These are phyloP conservation scores for Globisporangium acanthophoron DNA, from an alignment of 352 stramenopile species.

Conservation along the genomic window DNA sequence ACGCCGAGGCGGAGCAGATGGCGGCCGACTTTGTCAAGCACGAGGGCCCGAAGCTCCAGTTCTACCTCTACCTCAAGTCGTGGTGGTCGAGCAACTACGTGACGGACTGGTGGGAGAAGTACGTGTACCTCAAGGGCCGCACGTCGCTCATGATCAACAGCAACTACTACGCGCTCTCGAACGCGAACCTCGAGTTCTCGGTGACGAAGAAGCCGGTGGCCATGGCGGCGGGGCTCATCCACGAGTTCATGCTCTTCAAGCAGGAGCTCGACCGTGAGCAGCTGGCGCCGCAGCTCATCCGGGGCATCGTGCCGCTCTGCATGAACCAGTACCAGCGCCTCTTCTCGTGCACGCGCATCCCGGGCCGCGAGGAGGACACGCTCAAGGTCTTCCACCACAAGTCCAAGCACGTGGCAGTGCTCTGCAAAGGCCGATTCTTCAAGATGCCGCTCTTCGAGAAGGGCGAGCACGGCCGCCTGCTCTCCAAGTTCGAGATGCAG, in stretches of 20 bases:
- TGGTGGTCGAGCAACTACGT: conserved; percentile 89
- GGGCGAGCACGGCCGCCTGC: conserved; percentile 61
- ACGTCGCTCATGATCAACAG: conserved; percentile 90
- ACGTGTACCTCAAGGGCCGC: conserved; percentile 85
- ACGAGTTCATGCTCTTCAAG: conserved; percentile 86
- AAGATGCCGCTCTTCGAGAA: conserved; percentile 86
- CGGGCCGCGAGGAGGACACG: conserved; percentile 76
- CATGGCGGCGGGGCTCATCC: conserved; percentile 58
- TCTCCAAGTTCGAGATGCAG: conserved; percentile 78
- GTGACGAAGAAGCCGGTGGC: conserved; percentile 57
- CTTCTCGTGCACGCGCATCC: conserved; percentile 87
- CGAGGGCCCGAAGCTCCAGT: conserved; percentile 87
- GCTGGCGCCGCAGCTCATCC: conserved; percentile 74
- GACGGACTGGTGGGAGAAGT: conserved; percentile 89
- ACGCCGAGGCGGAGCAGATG: conserved; percentile 81
- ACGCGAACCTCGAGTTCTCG: conserved; percentile 54
- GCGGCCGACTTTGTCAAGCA: conserved; percentile 83
- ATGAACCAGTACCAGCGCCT: conserved; percentile 90
- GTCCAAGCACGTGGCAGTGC: conserved; percentile 86
- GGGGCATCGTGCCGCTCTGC: conserved; percentile 84
- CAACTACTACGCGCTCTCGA: conserved; percentile 89
- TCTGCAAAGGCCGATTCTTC: conserved; percentile 83
- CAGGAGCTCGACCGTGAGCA: conserved; percentile 81
- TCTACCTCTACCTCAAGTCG: conserved; percentile 89
- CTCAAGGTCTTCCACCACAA: conserved; percentile 68